phyloP scores from a whole-genome alignment of 768 basidiomycete genomes.

The Guyanaporus albipodus region DNA sequence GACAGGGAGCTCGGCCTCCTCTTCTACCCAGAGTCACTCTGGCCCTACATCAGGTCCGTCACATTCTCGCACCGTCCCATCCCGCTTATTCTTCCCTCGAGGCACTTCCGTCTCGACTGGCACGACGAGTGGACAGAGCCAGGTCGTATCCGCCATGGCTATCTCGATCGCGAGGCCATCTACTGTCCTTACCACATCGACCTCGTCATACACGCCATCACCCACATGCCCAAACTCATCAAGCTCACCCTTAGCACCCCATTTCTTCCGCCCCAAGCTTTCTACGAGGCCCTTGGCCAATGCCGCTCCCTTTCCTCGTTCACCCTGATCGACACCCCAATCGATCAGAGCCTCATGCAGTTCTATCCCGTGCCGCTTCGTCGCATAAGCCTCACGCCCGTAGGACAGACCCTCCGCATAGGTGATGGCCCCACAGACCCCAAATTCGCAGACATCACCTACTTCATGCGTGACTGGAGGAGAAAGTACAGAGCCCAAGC shows the following conservation, averaged over 20 bases:
- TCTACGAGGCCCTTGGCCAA: constrained; percentile 28
- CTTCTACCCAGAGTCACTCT: constrained; percentile 29
- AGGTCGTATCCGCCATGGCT: constrained; percentile 31
- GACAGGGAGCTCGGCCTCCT: constrained; percentile 23
- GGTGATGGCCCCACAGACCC: constrained; percentile 34
- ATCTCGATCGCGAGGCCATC: constrained; percentile 30
- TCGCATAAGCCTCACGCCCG: constrained; percentile 28
- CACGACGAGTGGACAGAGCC: constrained; percentile 37
- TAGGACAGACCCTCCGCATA: constrained; percentile 33
- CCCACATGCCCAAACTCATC: constrained; percentile 30
- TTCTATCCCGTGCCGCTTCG: constrained; percentile 25
- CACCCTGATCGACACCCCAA: constrained; percentile 31
- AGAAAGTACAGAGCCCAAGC: constrained; percentile 34
- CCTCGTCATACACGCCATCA: constrained; percentile 22
- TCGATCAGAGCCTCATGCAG: constrained; percentile 33
- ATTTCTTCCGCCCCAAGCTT: constrained; percentile 29
- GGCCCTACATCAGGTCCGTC: constrained; percentile 30
- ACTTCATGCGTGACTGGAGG: constrained; percentile 35
- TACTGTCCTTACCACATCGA: constrained; percentile 30
- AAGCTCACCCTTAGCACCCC: constrained; percentile 29
- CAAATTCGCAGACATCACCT: constrained; percentile 29
- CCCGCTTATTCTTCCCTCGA: constrained; percentile 7
- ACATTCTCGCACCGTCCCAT: too few relatives aligned
- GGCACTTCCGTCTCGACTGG: constrained; percentile 33
- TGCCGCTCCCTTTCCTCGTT: constrained; percentile 28